Conservation (phyloP, 495 filamentous ascomycete species). For the Glonium stellatum region DNA sequence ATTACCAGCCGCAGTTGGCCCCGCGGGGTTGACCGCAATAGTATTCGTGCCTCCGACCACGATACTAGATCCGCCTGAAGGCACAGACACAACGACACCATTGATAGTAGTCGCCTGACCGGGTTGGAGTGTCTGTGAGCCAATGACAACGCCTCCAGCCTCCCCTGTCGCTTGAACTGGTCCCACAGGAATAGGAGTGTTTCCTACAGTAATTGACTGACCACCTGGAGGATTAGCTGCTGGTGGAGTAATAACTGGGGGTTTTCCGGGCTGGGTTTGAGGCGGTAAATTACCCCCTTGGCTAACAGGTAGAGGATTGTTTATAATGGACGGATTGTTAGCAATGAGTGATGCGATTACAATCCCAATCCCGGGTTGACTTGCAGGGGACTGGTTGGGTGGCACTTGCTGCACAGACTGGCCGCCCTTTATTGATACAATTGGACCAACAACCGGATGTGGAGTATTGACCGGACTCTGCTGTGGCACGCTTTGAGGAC, state of each 20-base stretch:
- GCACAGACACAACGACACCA: constrained; percentile 12
- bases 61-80: constrained; percentile 11
- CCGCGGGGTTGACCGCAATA: constrained; percentile 12
- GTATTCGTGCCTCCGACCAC: constrained; percentile 18
- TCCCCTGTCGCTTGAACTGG: neutral
- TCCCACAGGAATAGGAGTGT: constrained; percentile 2
- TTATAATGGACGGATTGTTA: neutral
- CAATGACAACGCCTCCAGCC: constrained; percentile 11
- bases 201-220: constrained; percentile 15
- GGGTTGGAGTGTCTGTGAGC: constrained; percentile 11
- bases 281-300: neutral
- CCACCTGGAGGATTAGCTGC: neutral
- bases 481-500: neutral
- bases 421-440: neutral
- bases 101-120: constrained; percentile 17
- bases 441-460: neutral
- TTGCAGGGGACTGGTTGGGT: neutral
- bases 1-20: constrained; percentile 3
- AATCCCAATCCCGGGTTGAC: constrained; percentile 5
- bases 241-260: constrained; percentile 2
- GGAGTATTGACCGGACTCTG: neutral
- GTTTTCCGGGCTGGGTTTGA: neutral
- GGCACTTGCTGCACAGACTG: neutral
- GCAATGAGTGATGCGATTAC: constrained; percentile 8
- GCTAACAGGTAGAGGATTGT: neutral